Conservation (phyloP, 2,329 filamentous ascomycete genomes). For the Hypoxylon sp. region DNA sequence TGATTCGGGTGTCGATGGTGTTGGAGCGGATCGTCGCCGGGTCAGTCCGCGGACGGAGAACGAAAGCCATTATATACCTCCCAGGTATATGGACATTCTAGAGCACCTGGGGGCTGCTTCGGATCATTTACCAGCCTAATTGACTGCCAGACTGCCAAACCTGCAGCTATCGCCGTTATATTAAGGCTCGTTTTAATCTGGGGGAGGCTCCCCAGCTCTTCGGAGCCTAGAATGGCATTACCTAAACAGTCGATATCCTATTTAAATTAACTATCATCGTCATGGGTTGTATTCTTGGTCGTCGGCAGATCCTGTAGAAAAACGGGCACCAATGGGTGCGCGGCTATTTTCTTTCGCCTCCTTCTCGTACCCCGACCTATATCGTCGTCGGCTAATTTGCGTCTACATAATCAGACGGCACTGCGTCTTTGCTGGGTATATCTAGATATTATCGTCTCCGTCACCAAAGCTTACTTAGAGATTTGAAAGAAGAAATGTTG, state of each 20-base stretch:
- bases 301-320: slow-evolving; percentile 28
- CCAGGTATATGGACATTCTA: slow-evolving; percentile 14
- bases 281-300: slow-evolving; percentile 19
- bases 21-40: slow-evolving; percentile 12
- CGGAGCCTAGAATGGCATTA: slow-evolving; percentile 31
- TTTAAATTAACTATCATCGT: slow-evolving; percentile 21
- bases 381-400: slow-evolving; percentile 31
- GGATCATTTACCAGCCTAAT: slow-evolving; percentile 42
- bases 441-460: not conserved
- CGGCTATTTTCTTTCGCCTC: slow-evolving; percentile 23
- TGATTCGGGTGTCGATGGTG: not conserved
- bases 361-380: slow-evolving; percentile 16
- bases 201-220: slow-evolving; percentile 22
- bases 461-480: no score
- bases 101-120: slow-evolving; percentile 13
- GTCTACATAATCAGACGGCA: slow-evolving; percentile 20
- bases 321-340: slow-evolving; percentile 26
- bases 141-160: slow-evolving; percentile 34
- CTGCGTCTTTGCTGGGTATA: slow-evolving; percentile 7
- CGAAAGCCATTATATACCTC: slow-evolving; percentile 18
- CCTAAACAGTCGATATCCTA: slow-evolving; percentile 27
- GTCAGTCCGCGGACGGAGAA: slow-evolving; percentile 2
- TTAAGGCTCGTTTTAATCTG: slow-evolving; percentile 33
- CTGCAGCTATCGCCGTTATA: slow-evolving; percentile 30
- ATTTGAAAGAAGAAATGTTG: no score